Evolutionary conservation across 768 basidiomycete species (phyloP).

Genomic region (Lactifluus volemus): DNA sequence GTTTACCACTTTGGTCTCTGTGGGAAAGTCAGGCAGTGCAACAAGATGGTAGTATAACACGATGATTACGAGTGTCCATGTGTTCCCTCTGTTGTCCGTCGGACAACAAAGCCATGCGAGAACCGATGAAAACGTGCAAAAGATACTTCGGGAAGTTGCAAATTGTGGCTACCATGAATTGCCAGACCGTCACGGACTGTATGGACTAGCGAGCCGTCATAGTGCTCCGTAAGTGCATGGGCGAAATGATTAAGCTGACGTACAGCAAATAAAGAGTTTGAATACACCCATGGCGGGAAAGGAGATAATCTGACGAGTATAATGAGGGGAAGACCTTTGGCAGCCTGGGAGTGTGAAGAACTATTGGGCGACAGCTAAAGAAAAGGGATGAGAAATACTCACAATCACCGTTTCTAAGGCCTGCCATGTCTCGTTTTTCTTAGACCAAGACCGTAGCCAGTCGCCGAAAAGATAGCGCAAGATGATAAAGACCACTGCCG

Average conservation of each 20-base stretch:
- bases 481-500: constrained; percentile 49
- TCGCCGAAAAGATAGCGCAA: constrained; percentile 51
- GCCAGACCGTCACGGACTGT: constrained; percentile 60
- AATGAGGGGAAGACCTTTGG: constrained; percentile 74
- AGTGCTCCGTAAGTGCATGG: not conserved
- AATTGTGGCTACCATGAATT: constrained; percentile 67
- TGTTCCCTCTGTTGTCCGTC: constrained; percentile 64
- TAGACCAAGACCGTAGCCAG: constrained; percentile 50
- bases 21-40: not conserved
- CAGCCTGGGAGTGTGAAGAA: constrained; percentile 33
- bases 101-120: constrained; percentile 61
- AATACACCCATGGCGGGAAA: constrained; percentile 83
- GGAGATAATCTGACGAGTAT: constrained; percentile 75
- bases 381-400: constrained; percentile 22
- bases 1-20: constrained; percentile 62
- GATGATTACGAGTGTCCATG: constrained; percentile 64
- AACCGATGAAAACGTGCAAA: constrained; percentile 72
- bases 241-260: constrained; percentile 24
- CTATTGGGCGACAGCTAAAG: not conserved
- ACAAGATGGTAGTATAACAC: not conserved
- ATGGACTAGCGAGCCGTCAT: constrained; percentile 43
- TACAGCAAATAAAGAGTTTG: constrained; percentile 73
- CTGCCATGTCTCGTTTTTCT: constrained; percentile 62
- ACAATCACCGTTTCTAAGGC: constrained; percentile 72
- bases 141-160: constrained; percentile 63